Evolutionary conservation across 148 eudicot species (phyloP), one percentile per base, ranked within the genome.

Genomic region (Suaeda aralocaspica): DNA sequence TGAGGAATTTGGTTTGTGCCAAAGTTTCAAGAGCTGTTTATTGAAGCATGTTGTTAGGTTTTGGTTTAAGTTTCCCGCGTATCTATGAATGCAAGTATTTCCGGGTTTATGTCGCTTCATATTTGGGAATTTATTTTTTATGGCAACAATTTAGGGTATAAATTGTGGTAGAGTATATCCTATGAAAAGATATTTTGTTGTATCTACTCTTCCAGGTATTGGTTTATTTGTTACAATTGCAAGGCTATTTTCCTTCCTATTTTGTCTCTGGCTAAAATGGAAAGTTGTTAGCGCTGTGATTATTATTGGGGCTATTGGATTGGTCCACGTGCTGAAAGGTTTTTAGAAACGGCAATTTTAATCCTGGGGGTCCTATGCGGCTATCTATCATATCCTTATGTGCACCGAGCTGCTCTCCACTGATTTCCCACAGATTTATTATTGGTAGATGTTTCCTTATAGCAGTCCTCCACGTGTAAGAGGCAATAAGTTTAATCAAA

Each of bases 211-310:
- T 9, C n/a, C 41, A 41, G 46, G 39, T 44, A 21, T 64, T 44
- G 28, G 31, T 48, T 4, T 16, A 36, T n/a, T 0, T 19, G 5
- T 6, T 19, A 49, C 6, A 25, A 57, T 6, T 28, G 19, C 22
- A 26, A 28, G 22, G 42, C 49, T 49, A 39, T n/a, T 65, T 76
- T 66, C 42, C 71, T 71, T 28, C 72, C 8, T 51, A 26, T 50
- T 2, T 42, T 45, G 60, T 48, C 13, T 45, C 4, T 26, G 66
- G 41, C 21, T 8, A 22, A 71, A 57, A 28, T 71, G 71, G 75
- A 59, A 71, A 59, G 64, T 59, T 31, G 19, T 9, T 2, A 4
- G 1, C 4, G 48, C 42, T 25, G 4, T 14, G 25, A 64, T 56
- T 51, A 7, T 21, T 2, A 6, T 55, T 52, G 12, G 4, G n/a